Base-by-base conservation (phyloP, 202 grass and related monocot genomes). In the Panicum virgatum region DNA sequence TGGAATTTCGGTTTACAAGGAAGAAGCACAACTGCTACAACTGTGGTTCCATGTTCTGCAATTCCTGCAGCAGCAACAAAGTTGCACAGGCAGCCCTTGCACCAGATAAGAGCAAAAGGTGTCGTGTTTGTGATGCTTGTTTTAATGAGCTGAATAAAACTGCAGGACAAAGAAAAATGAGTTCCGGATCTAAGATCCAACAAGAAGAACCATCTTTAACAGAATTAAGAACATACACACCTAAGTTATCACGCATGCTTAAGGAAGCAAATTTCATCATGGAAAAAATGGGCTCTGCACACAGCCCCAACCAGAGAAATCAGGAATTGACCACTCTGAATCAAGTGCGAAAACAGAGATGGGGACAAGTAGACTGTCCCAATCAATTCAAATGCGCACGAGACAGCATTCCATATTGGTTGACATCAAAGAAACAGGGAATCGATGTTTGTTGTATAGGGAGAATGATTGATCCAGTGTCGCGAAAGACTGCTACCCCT, bases 1-100 rank as follows among this genome's bases (percentile, higher is more conserved):
- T 83, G 75, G 63, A 87, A 65, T 99, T 99, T 69, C 84, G 87
- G 29, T 94, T 99, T 59, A 82, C 83, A 12, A 93, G 92, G 66
- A 99, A 99, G 89, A 99, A 94, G 52, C 96, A 94, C 73, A 87
- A 86, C 42, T 99, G 96, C 70, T 93, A 96, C 82, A 96, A 99
- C 87, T 99, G 96, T 69, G 91, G 96, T 46, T 92, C 83, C 73
- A 82, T 91, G 72, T 96, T 93, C 80, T 99, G 96, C 77, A 88
- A 99, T 93, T 89, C 87, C 36, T 99, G 96, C 79, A 99, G 93
- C 72, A 88, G 66, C 54, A 99, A 92, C 50, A 99, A 94, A 62
- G 77, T 76, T 83, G 53, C 61, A 47, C 67, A 76, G 54, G 96
- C 91, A 48, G 85, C 93, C 77, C 85, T 96, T 71, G 91, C 89